Evolutionary conservation across 2,329 filamentous ascomycete species (phyloP).

Genomic region (Lasiodiplodia hormozganensis): DNA sequence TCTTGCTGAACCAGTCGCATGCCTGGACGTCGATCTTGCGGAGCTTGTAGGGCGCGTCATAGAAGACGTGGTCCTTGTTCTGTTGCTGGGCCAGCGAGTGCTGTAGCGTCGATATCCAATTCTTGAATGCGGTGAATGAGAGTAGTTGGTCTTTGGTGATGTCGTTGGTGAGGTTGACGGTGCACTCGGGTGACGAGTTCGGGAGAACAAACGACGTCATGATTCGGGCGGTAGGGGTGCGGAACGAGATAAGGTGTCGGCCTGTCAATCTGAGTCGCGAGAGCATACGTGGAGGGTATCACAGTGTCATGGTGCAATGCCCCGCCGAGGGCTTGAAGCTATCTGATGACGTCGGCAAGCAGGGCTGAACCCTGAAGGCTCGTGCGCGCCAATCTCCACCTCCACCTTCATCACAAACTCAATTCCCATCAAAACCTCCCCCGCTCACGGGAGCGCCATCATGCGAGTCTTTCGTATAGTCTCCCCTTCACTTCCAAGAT

Average conservation of each 20-base stretch:
- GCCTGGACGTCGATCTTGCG: slow-evolving; percentile 61
- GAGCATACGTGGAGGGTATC: slow-evolving; percentile 26
- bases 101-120: slow-evolving; percentile 60
- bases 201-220: slow-evolving; percentile 55
- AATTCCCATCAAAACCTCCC: not conserved
- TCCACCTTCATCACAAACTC: not conserved
- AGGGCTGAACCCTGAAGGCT: not conserved
- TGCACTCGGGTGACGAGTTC: slow-evolving; percentile 41
- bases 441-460: not conserved
- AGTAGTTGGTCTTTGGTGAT: slow-evolving; percentile 54
- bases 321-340: not conserved
- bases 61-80: slow-evolving; percentile 56
- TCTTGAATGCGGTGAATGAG: slow-evolving; percentile 61
- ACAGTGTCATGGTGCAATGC: not conserved
- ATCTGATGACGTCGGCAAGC: slow-evolving; percentile 15
- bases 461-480: not conserved
- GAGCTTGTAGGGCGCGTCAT: slow-evolving; percentile 59
- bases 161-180: slow-evolving; percentile 52
- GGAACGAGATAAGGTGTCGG: not conserved
- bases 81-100: slow-evolving; percentile 57
- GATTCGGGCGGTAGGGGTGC: not conserved
- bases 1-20: slow-evolving; percentile 60
- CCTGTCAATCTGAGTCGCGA: slow-evolving; percentile 30
- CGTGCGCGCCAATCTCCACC: not conserved
- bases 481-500: not conserved